Evolutionary conservation across 2,329 filamentous ascomycete species (phyloP).

Genomic region (Cladobotryum protrusum): DNA sequence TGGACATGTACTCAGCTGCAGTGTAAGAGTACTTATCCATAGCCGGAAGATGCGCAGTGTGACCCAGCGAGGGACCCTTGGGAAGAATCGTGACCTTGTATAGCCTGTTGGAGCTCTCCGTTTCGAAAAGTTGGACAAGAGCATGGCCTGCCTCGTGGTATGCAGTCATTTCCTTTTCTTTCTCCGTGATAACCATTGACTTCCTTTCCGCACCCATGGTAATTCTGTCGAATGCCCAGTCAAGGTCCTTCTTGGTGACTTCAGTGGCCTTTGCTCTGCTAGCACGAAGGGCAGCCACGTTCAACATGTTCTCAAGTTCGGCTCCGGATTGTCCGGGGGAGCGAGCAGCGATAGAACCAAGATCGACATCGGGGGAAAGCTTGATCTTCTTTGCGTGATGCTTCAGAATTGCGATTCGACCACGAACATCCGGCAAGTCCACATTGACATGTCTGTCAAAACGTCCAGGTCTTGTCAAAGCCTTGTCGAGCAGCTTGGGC

Average conservation of each 20-base stretch:
- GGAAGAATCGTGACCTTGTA: slow-evolving; percentile 98
- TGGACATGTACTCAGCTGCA: slow-evolving; percentile 75
- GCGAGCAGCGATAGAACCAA: slow-evolving; percentile 75
- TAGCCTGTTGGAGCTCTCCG: slow-evolving; percentile 64
- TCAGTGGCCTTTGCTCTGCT: slow-evolving; percentile 74
- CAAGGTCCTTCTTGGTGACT: slow-evolving; percentile 74
- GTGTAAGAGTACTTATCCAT: slow-evolving; percentile 88
- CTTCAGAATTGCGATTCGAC: slow-evolving; percentile 85
- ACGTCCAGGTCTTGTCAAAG: slow-evolving; percentile 84
- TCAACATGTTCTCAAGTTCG: slow-evolving; percentile 93
- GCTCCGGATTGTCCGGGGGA: slow-evolving; percentile 92
- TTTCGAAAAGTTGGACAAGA: slow-evolving; percentile 76
- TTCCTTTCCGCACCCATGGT: slow-evolving; percentile 93
- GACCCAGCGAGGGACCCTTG: slow-evolving; percentile 75
- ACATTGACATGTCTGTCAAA: slow-evolving; percentile 93
- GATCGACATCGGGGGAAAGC: slow-evolving; percentile 70
- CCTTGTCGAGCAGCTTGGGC: slow-evolving; percentile 89
- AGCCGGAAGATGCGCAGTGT: slow-evolving; percentile 81
- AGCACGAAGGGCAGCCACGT: slow-evolving; percentile 92
- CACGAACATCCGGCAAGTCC: slow-evolving; percentile 83
- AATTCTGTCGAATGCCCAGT: slow-evolving; percentile 98
- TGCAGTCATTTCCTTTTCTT: slow-evolving; percentile 93
- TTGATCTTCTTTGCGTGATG: slow-evolving; percentile 93
- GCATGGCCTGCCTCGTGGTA: slow-evolving; percentile 96
- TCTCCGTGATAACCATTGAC: slow-evolving; percentile 82